Conservation (phyloP, 1,139 yeast genomes). For the Nakaseomyces delphensis region DNA sequence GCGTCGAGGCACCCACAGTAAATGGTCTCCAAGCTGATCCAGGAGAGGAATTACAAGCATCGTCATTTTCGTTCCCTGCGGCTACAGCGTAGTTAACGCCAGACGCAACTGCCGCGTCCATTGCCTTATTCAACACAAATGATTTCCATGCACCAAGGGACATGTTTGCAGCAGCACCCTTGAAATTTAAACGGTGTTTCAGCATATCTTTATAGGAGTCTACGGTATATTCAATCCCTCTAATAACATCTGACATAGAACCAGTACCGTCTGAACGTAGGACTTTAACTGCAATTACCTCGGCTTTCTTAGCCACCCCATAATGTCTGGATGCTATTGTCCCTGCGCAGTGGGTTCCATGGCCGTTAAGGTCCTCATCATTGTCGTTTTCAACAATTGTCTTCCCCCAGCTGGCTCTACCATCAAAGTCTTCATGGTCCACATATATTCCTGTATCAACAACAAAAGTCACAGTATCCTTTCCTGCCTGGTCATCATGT, state of each 20-base stretch:
- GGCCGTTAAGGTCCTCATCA: conserved; percentile 90
- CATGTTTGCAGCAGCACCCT: conserved; percentile 85
- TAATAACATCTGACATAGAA: conserved; percentile 70
- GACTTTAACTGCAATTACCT: conserved; percentile 70
- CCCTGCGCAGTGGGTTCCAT: conserved; percentile 82
- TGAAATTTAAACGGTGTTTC: conserved; percentile 51
- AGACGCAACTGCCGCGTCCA: conserved; percentile 72
- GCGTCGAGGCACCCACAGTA: conserved; percentile 77
- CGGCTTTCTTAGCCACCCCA: conserved; percentile 74
- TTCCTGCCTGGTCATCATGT: conserved; percentile 77
- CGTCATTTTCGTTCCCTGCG: conserved; percentile 79
- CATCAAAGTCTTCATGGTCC: conserved; percentile 74
- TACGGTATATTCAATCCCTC: conserved; percentile 76
- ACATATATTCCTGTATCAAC: conserved; percentile 90
- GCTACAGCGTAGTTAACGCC: conserved; percentile 83
- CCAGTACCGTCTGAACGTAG: conserved; percentile 73
- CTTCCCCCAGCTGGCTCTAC: conserved; percentile 91
- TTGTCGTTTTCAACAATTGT: conserved; percentile 79
- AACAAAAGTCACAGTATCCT: conserved; percentile 82
- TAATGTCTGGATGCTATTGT: conserved; percentile 68
- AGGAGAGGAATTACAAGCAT: conserved; percentile 78
- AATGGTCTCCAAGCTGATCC: conserved; percentile 68
- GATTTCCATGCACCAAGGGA: conserved; percentile 85
- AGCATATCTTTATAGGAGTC: conserved; percentile 14
- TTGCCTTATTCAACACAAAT: conserved; percentile 72